These are phyloP conservation scores for Hyaloraphidium curvatum DNA, from an alignment of 192 early-diverging fungal genomes.

Conservation along the genomic window DNA sequence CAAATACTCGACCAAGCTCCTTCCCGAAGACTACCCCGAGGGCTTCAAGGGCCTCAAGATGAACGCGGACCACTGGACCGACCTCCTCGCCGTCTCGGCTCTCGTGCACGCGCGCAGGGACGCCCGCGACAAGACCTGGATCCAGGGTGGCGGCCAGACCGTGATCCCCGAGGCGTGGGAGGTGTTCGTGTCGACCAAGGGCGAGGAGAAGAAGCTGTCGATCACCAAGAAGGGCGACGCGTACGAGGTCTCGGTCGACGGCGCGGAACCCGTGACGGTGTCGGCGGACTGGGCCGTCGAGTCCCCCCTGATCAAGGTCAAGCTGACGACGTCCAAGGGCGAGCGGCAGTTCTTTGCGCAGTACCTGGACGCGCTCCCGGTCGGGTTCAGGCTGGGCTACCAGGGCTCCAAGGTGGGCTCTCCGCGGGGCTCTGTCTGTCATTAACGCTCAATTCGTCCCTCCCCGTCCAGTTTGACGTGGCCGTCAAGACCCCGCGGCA, in stretches of 20 bases:
- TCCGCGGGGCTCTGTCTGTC: not conserved
- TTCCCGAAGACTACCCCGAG: slow-evolving; percentile 70
- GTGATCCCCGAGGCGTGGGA: slow-evolving; percentile 19
- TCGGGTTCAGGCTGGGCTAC: slow-evolving; percentile 66
- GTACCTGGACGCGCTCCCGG: slow-evolving; percentile 46
- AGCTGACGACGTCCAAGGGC: slow-evolving; percentile 14
- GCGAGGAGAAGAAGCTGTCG: slow-evolving; percentile 14
- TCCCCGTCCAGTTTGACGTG: slow-evolving; percentile 35
- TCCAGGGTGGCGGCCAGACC: slow-evolving; percentile 13
- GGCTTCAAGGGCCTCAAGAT: slow-evolving; percentile 67
- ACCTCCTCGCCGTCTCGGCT: slow-evolving; percentile 46
- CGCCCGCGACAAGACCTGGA: slow-evolving; percentile 36
- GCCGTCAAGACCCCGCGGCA: slow-evolving; percentile 39
- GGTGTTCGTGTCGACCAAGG: slow-evolving; percentile 21
- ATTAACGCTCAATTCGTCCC: not conserved
- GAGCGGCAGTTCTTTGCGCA: slow-evolving; percentile 28
- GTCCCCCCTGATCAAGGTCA: slow-evolving; percentile 40
- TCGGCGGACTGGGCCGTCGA: slow-evolving; percentile 52
- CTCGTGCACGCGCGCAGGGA: slow-evolving; percentile 48
- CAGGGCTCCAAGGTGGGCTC: slow-evolving; percentile 40
- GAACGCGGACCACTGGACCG: slow-evolving; percentile 18
- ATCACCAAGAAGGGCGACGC: slow-evolving; percentile 1
- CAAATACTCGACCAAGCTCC: slow-evolving; percentile 63
- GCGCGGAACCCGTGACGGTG: slow-evolving; percentile 10
- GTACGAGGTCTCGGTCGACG: slow-evolving; percentile 9